Conservation (phyloP, 139 green algal genomes). For the Eudorina sp. region DNA sequence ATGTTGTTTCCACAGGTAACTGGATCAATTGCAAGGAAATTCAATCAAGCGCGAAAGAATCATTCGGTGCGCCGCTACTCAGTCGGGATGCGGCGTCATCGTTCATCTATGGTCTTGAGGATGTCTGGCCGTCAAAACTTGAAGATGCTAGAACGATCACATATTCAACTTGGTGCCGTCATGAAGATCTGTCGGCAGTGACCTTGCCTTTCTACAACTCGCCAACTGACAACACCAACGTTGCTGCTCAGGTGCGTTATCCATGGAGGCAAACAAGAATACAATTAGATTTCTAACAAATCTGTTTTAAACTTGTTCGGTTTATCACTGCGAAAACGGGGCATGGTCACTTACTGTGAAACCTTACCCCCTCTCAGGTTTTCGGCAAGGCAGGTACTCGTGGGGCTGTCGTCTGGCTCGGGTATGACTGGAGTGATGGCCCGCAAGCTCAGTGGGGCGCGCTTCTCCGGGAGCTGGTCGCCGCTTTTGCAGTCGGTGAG, state of each 20-base stretch:
- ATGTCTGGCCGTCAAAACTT: not conserved
- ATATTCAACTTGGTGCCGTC: not conserved
- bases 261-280: too few relatives aligned
- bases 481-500: slow-evolving; percentile 16
- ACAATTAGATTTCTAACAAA: too few relatives aligned
- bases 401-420: slow-evolving; percentile 19
- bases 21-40: not conserved
- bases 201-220: not conserved
- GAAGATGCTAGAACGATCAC: not conserved
- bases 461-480: slow-evolving; percentile 13
- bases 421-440: slow-evolving; percentile 25
- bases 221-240: not conserved
- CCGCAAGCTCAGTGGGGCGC: not conserved
- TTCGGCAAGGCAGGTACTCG: slow-evolving; percentile 6
- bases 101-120: not conserved
- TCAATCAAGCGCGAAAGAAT: not conserved
- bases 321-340: too few relatives aligned
- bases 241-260: slow-evolving; percentile 9
- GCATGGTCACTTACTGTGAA: too few relatives aligned
- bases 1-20: not conserved
- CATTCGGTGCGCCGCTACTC: not conserved
- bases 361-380: too few relatives aligned
- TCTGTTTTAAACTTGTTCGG: too few relatives aligned
- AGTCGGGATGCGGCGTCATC: not conserved
- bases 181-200: not conserved